Conservation (phyloP, 2,329 filamentous ascomycete genomes). For the Alternaria gaisen region DNA sequence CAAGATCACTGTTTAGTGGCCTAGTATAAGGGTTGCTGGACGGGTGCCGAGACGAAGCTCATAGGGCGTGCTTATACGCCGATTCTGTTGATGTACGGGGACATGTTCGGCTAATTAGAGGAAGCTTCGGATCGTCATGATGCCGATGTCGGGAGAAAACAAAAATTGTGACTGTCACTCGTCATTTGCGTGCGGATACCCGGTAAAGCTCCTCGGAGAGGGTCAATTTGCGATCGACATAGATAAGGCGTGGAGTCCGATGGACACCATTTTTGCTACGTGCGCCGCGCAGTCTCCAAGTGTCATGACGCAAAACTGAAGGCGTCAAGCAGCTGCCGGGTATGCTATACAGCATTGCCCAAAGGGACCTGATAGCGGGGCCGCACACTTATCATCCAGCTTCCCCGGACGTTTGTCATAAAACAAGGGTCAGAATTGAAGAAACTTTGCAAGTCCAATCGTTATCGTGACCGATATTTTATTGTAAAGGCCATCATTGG, state of each 20-base stretch:
- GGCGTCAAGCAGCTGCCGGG: not conserved
- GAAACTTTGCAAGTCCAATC: conserved; percentile 4
- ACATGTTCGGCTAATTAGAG: not conserved
- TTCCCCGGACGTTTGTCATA: conserved; percentile 3
- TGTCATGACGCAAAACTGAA: not conserved
- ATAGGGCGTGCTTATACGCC: not conserved
- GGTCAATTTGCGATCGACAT: not conserved
- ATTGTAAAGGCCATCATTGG: conserved; percentile 3
- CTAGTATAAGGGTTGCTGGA: not conserved
- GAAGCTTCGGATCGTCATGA: conserved; percentile 2
- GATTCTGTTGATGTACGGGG: not conserved
- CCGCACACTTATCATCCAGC: conserved; percentile 1
- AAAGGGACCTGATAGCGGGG: conserved; percentile 16
- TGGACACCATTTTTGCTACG: not conserved
- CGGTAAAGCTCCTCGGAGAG: not conserved
- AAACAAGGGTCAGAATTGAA: not conserved
- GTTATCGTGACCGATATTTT: conserved; percentile 6
- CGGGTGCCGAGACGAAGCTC: not conserved
- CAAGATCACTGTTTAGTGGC: conserved; percentile 43
- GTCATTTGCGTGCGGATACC: not conserved
- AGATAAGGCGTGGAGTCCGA: not conserved
- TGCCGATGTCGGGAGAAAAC: conserved; percentile 4
- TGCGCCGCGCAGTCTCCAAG: not conserved
- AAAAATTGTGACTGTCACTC: not conserved
- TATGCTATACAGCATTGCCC: conserved; percentile 13